Percentiles rank a stretch among this genome's conserved stretches.
Conservation (phyloP, 106 monocot species). For the Ottelia alismoides region DNA sequence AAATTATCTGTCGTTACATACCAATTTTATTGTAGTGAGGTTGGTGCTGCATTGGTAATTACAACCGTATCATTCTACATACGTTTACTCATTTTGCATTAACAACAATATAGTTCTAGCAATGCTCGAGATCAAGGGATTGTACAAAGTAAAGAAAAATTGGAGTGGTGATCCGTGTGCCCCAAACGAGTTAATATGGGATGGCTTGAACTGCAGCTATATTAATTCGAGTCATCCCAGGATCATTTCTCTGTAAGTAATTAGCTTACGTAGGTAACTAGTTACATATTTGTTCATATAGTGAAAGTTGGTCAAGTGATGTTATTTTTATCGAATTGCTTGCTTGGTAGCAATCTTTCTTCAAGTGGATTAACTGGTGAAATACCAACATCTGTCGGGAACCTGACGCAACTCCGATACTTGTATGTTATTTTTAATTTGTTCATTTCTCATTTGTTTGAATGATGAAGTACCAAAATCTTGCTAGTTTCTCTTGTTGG, state of each 20-base stretch:
- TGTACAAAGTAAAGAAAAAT: conserved; percentile 21
- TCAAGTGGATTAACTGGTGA: conserved; percentile 15
- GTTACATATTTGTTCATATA: background rate
- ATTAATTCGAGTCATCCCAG: conserved; percentile 10
- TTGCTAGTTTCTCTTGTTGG: too few relatives aligned
- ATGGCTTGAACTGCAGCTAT: conserved; percentile 27
- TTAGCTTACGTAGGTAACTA: background rate
- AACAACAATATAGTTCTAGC: too few relatives aligned
- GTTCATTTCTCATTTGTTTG: too few relatives aligned
- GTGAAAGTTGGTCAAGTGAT: background rate
- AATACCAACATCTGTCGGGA: conserved; percentile 9
- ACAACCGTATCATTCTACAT: too few relatives aligned
- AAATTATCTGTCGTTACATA: too few relatives aligned
- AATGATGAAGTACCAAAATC: too few relatives aligned
- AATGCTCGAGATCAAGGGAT: conserved; percentile 14
- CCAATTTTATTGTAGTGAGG: too few relatives aligned
- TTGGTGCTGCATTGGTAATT: too few relatives aligned
- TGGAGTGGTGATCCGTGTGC: conserved; percentile 43
- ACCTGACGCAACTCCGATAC: conserved; percentile 9
- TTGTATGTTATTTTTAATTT: conserved; percentile 20
- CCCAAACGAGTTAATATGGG: conserved; percentile 22
- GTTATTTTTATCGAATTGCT: too few relatives aligned
- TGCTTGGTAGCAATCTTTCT: conserved; percentile 23
- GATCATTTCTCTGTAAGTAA: conserved; percentile 6
- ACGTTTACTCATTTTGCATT: too few relatives aligned